Base-by-base conservation (phyloP, 176 grass and related monocot genomes). In the Puya raimondii region DNA sequence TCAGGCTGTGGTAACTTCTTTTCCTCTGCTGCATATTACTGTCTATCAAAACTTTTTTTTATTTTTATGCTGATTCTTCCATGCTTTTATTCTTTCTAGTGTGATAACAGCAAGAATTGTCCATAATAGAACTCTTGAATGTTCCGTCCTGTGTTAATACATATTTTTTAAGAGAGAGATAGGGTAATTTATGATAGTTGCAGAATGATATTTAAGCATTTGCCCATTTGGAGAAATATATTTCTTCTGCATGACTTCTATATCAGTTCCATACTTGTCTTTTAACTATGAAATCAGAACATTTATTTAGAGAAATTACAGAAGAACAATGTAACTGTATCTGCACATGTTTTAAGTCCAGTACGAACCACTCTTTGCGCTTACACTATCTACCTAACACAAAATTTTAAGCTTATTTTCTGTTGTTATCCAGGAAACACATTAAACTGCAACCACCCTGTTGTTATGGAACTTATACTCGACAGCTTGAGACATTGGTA, bases 401-500 rank as follows among this genome's bases (percentile, higher is more conserved):
- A 42, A 42, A 42, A 42, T 42, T 42, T 42, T 42, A 42, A 6
- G 33, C 33, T 42, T 7, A 6, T 57, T 23, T 49, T 77, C 53
- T 69, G 33, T 68, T 12, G n/a, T 71, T 77, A 78, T 85, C 49
- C 83, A 96, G 92, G 88, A 76, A 96, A 96, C 77, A 91, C 92
- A 82, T 83, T 96, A 47, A 96, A 96, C 67, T 96, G 92, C 92
- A 96, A 96, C 57, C 92, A 96, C 82, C 92, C 94, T 80, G 80
- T 99, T 68, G 94, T 99, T 68, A 99, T 75, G 89, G 87, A 99
- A 67, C 87, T 99, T 71, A 70, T 99, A 75, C 84, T 99, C 1
- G 89, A 99, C 63, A 99, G 94, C 76, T 81, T 99, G 77, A 93
- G 89, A 80, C 94, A 99, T 80, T 99, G 94, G 94, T 99, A 87